Evolutionary conservation across 176 grass and related monocot species (phyloP).

Genomic region (Cenchrus purpureus): DNA sequence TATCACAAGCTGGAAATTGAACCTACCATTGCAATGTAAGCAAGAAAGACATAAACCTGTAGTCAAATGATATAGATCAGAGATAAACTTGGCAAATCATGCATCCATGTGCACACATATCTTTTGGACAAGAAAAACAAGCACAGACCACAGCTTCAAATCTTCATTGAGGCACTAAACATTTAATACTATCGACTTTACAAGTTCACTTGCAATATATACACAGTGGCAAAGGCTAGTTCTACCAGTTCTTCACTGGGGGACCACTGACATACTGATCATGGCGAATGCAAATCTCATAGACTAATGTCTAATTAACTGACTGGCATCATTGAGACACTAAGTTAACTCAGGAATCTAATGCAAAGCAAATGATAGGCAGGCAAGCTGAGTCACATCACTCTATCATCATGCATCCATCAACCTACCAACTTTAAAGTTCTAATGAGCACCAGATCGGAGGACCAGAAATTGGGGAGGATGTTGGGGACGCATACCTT

Average conservation of each 20-base stretch:
- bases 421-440: constrained; percentile 36
- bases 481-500: too few species aligned
- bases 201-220: not conserved
- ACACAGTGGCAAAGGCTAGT: not conserved
- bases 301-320: constrained; percentile 27
- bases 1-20: too few species aligned
- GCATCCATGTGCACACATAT: too few species aligned
- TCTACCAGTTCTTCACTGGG: not conserved
- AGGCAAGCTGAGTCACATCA: constrained; percentile 45
- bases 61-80: too few species aligned
- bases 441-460: not conserved
- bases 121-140: too few species aligned
- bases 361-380: constrained; percentile 52
- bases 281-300: not conserved
- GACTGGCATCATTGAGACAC: constrained; percentile 26
- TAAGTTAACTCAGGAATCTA: constrained; percentile 49
- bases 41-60: too few species aligned
- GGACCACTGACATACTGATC: constrained; percentile 24
- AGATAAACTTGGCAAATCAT: too few species aligned
- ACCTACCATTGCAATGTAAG: too few species aligned
- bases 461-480: too few species aligned
- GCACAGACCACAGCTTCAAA: not conserved
- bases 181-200: not conserved
- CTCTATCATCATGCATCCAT: constrained; percentile 37
- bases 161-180: constrained; percentile 6